These are phyloP conservation scores for Arctostaphylos glauca DNA, from an alignment of 148 eudicot species.

Conservation along the genomic window DNA sequence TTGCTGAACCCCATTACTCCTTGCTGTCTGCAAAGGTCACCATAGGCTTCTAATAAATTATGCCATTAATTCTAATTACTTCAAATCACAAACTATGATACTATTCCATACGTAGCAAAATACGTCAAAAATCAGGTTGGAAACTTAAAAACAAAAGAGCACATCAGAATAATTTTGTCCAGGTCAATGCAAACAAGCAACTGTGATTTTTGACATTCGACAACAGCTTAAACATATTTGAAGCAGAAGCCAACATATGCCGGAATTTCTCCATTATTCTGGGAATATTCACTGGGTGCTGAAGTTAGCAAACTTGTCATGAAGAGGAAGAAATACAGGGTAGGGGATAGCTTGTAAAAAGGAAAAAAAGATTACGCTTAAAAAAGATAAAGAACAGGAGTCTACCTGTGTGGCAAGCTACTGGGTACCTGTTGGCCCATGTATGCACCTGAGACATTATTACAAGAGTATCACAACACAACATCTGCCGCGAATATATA, in stretches of 20 bases:
- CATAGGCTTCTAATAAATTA: background rate
- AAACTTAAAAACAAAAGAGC: background rate
- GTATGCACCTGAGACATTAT: conserved; percentile 50
- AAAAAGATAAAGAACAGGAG: background rate
- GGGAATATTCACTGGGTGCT: background rate
- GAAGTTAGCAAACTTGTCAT: background rate
- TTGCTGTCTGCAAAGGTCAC: conserved; percentile 46
- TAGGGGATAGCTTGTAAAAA: background rate
- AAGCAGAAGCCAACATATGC: background rate
- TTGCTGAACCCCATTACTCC: conserved; percentile 43
- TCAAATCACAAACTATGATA: background rate
- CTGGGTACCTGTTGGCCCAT: conserved; percentile 51
- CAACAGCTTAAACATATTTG: too few species aligned
- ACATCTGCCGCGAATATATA: background rate
- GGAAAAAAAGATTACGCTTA: background rate
- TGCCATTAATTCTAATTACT: background rate
- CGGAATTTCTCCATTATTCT: background rate
- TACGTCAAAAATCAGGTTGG: background rate
- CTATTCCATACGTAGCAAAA: background rate
- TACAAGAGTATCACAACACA: conserved; percentile 12
- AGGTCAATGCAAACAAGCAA: background rate
- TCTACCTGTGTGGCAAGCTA: conserved; percentile 59
- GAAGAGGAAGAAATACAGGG: background rate
- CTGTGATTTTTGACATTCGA: background rate
- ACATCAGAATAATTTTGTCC: background rate